Base-by-base conservation (phyloP, 2,329 filamentous ascomycete species). In the Thermoascus crustaceus region DNA sequence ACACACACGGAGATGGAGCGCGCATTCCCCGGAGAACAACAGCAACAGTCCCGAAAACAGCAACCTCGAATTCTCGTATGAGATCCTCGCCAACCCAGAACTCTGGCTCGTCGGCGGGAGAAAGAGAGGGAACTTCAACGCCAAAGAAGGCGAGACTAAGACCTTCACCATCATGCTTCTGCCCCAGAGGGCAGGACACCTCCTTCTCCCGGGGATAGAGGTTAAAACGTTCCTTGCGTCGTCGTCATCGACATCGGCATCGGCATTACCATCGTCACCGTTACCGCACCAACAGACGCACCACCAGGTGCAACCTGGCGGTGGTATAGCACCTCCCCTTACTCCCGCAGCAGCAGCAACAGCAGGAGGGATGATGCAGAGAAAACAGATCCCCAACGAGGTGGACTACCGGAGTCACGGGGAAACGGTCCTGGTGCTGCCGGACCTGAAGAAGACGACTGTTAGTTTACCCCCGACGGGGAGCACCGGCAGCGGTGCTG, bases 81-180 rank as follows among this genome's bases (percentile, higher is more conserved):
- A 94, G 47, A 70, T 96, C 14, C 76, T 78, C 9, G 80, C 81
- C 1, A 76, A 79, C 10, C 65, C 74, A 2, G 86, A 89, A 24
- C 72, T 76, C 0, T 96, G 89, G 89, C 74, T 95, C 1, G 67
- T 96, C 3, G 88, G 86, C 14, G 89, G 88, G 0, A 77, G 82
- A 27, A 74, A 84, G 32, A 82, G 85, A 44, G 84, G 82, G 0
- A 83, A 85, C 52, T 93, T 94, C 50, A 72, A 51, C 4, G 57
- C 58, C 5, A 43, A 50, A 32, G 64, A 75, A 43, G 65, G 63
- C 29, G 67, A 75, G 38, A 52, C 53, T 3, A 55, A 50, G 17
- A 61, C 57, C 4, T 78, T 94, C 43, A 74, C 78, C 0, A 62
- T 96, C 5, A 68, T 93, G 35, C 67, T 96, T 7, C 77, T 96